Evolutionary conservation across 1,284 basidiomycete species (phyloP), one percentile per base, ranked within the genome.

Genomic region (Singerocomus inundabilis): DNA sequence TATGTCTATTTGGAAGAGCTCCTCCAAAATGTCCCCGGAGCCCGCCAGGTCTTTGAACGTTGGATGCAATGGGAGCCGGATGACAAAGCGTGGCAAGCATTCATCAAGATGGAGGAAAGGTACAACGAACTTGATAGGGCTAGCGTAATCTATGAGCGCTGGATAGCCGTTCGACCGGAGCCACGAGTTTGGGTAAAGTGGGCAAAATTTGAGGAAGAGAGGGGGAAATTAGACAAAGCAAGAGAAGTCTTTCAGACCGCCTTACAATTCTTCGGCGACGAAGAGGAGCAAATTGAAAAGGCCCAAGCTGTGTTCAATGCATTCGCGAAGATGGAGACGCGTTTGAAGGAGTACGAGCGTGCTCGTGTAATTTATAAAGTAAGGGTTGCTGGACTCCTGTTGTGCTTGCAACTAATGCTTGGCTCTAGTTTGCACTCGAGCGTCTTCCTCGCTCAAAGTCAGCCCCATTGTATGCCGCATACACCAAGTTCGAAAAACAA

Each of bases 11-110:
- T 99, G 48, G 96, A 99, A 68, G 96, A 99, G 70, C 81, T 99
- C 4, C 80, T 99, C 12, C 91, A 96, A 63, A 99, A 99, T 65
- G 85, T 99, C 32, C 82, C 92, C 1, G 96, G 96, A 28, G 94
- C 95, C 1, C 85, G 96, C 10, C 95, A 98, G 68, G 91, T 99
- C 50, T 99, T 99, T 62, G 97, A 99, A 71, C 81, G 96, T 41
- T 99, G 96, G 96, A 97, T 99, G 93, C 81, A 89, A 57, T 99
- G 97, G 97, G 94, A 99, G 68, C 97, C 97, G 0, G 93, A 98
- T 63, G 97, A 99, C 80, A 98, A 98, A 75, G 94, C 96, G 6
- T 99, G 96, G 97, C 90, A 93, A 65, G 92, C 93, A 11, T 99
- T 97, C 71, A 93, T 99, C 78, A 96, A 98, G 75, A 76, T 99